Percentiles rank a stretch among this genome's conserved stretches.
Conservation (phyloP, 768 basidiomycete genomes). For the Leccinum subgranulosum region DNA sequence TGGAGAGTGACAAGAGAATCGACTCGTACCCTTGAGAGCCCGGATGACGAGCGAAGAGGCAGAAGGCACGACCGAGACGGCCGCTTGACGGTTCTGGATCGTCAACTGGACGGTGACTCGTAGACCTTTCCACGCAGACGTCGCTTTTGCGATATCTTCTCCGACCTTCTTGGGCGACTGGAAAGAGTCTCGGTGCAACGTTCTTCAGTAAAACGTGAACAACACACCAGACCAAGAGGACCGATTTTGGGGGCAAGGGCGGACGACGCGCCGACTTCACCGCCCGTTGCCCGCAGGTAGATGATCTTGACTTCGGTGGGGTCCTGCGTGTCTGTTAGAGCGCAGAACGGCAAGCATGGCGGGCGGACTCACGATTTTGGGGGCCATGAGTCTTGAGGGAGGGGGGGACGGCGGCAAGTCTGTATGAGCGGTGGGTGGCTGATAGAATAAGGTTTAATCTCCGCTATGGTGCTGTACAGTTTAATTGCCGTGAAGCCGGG, state of each 20-base stretch:
- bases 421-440: slow-evolving; percentile 13
- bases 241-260: slow-evolving; percentile 99
- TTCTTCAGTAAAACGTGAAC: neutral
- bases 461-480: slow-evolving; percentile 61
- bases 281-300: slow-evolving; percentile 97
- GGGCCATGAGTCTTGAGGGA: slow-evolving; percentile 55
- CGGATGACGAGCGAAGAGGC: slow-evolving; percentile 97
- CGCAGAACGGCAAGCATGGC: neutral
- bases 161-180: slow-evolving; percentile 99
- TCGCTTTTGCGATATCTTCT: slow-evolving; percentile 99
- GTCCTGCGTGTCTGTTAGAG: slow-evolving; percentile 56
- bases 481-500: slow-evolving; percentile 19
- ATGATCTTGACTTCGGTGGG: slow-evolving; percentile 98
- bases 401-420: neutral
- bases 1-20: neutral
- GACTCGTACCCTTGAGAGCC: slow-evolving; percentile 90
- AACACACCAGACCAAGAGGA: slow-evolving; percentile 95
- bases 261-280: slow-evolving; percentile 98
- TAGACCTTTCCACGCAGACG: slow-evolving; percentile 97
- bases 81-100: slow-evolving; percentile 99
- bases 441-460: slow-evolving; percentile 50
- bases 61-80: slow-evolving; percentile 94
- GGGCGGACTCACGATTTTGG: slow-evolving; percentile 60
- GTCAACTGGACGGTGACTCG: slow-evolving; percentile 98
- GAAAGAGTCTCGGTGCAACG: slow-evolving; percentile 12